Conservation (phyloP, 2,329 filamentous ascomycete species). For the Penicillium nordicum region DNA sequence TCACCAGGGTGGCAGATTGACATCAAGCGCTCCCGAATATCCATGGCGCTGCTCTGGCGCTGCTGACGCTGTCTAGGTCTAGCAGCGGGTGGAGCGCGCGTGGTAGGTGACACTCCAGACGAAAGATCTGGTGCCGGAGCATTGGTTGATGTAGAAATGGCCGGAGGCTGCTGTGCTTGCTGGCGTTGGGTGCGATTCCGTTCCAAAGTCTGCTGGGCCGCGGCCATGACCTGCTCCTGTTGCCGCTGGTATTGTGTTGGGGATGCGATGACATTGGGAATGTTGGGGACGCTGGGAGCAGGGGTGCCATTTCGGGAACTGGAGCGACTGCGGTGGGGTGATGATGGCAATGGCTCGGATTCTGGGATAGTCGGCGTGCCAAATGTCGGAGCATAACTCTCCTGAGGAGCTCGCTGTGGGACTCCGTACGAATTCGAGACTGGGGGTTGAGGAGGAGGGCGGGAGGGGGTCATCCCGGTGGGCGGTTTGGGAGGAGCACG, state of each 20-base stretch:
- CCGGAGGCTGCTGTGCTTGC: conserved; percentile 40
- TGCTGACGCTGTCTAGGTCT: conserved; percentile 72
- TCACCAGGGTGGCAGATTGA: conserved; percentile 89
- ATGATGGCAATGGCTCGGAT: conserved; percentile 58
- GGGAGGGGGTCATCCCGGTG: conserved; percentile 41
- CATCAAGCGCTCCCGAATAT: conserved; percentile 78
- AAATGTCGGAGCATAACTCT: conserved; percentile 44
- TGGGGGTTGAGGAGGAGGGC: conserved; percentile 44
- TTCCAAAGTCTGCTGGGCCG: conserved; percentile 72
- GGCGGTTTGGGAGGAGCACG: conserved; percentile 88
- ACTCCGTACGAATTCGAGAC: conserved; percentile 38
- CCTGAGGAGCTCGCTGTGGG: conserved; percentile 57
- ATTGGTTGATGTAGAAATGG: conserved; percentile 39
- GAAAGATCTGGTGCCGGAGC: conserved; percentile 33
- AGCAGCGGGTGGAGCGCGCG: conserved; percentile 53
- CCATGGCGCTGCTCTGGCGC: conserved; percentile 74
- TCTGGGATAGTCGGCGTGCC: conserved; percentile 54
- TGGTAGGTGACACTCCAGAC: conserved; percentile 35
- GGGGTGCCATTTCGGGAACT: conserved; percentile 62
- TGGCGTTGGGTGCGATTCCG: conserved; percentile 72
- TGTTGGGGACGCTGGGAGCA: conserved; percentile 43
- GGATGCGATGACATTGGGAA: conserved; percentile 35
- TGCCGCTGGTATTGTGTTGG: conserved; percentile 59
- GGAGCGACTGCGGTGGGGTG: conserved; percentile 66
- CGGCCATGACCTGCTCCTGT: conserved; percentile 77